phyloP scores from a whole-genome alignment of 169 alveolate genomes.

The Cryptosporidium sp. region DNA sequence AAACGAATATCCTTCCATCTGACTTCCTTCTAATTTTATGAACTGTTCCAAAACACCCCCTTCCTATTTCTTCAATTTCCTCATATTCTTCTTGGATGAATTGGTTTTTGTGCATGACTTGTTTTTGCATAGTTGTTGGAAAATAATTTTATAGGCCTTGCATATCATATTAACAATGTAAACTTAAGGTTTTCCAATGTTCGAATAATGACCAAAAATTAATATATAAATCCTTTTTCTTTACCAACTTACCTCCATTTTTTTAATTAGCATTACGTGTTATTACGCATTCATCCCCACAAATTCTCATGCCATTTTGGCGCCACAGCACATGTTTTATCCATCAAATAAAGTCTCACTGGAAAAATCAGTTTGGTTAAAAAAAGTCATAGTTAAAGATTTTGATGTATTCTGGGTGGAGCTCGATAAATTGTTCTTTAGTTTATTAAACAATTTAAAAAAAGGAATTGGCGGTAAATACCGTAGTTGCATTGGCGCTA shows the following conservation, averaged over 20 bases:
- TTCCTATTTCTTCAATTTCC: conserved; percentile 83
- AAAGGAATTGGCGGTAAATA: conserved; percentile 24
- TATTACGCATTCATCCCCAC: conserved; percentile 52
- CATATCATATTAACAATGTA: background rate
- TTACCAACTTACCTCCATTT: background rate
- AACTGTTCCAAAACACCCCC: conserved; percentile 90
- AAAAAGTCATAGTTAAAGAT: background rate
- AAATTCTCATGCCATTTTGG: conserved; percentile 22
- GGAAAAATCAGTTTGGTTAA: background rate
- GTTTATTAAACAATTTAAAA: background rate
- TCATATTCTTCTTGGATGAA: conserved; percentile 82
- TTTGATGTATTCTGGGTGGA: background rate
- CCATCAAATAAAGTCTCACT: conserved; percentile 9
- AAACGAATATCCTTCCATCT: conserved; percentile 89
- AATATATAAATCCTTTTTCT: background rate
- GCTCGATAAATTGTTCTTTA: background rate
- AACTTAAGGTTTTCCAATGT: background rate
- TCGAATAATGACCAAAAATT: background rate
- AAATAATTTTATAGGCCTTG: background rate
- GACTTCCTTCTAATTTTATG: conserved; percentile 83
- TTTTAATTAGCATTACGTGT: conserved; percentile 8
- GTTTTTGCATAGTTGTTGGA: conserved; percentile 14
- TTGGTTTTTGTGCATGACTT: background rate
- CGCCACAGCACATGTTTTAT: conserved; percentile 17
- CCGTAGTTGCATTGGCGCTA: conserved; percentile 47